Evolutionary conservation across 2,329 filamentous ascomycete genomes (phyloP), one percentile per base, ranked within the genome.

Genomic region (Pezicula radicicola): DNA sequence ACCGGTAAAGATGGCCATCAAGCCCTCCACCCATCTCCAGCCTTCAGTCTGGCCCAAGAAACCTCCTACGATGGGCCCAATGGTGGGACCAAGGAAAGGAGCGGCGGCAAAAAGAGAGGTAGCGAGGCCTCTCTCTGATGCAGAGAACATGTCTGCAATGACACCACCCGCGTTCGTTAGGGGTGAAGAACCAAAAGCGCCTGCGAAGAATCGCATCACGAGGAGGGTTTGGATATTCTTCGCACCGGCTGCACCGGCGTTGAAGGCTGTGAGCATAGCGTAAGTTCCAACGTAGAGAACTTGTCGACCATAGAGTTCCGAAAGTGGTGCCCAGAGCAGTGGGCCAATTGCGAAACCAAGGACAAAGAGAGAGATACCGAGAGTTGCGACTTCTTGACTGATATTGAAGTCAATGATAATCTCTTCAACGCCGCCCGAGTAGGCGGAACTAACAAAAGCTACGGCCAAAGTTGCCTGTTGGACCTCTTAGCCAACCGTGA

Each of bases 21-120:
- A 68, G 1, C 82, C 83, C 65, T 81, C 75, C 19, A 89, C 79
- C 87, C 86, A 89, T 60, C 83, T 74, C 87, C 87, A 89, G 15
- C 84, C 85, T n/a, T 75, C 77, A 2, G 76, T 74, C 62, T 83
- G 75, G 9, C 83, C 81, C 1, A 88, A 70, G 65, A 89, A 90
- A 2, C 85, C 85, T 55, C 83, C 83, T 6, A 80, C 78, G 43
- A 89, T 83, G 1, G 87, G 87, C 0, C 86, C 84, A 72, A 80
- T 50, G 70, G 73, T 79, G 0, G 86, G 84, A 1, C 85, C 85
- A 51, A 89, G 72, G 65, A 87, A 88, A 1, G 85, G 85, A 7
- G 84, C 83, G 15, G 82, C 75, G 4, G 85, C 81, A 60, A 88
- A 90, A 28, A 87, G 63, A 16, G 80, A 78, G 56, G 84, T 78